Evolutionary conservation across 805 yeast species (phyloP).

Genomic region (Suhomyces faveliae): DNA sequence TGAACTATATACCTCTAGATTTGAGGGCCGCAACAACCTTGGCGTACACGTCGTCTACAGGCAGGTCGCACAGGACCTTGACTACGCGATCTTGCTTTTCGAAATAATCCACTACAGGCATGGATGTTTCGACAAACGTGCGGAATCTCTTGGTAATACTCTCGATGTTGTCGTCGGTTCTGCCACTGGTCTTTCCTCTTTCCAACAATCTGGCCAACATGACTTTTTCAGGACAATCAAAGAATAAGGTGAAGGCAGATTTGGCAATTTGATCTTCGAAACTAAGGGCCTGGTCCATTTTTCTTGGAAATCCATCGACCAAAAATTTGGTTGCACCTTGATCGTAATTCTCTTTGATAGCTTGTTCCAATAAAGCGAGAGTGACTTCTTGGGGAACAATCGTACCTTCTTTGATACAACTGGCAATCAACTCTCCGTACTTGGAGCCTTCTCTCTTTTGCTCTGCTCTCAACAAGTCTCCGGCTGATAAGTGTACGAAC

Average conservation of each 20-base stretch:
- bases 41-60: slow-evolving; percentile 74
- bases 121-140: slow-evolving; percentile 81
- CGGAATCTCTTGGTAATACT: slow-evolving; percentile 86
- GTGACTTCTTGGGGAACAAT: slow-evolving; percentile 96
- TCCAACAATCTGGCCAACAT: slow-evolving; percentile 84
- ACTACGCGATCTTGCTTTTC: slow-evolving; percentile 74
- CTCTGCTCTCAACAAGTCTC: slow-evolving; percentile 91
- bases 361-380: slow-evolving; percentile 74
- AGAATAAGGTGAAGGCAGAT: slow-evolving; percentile 69
- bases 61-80: slow-evolving; percentile 71
- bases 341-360: slow-evolving; percentile 55
- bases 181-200: slow-evolving; percentile 93
- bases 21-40: slow-evolving; percentile 67
- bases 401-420: slow-evolving; percentile 79
- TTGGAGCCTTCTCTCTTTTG: slow-evolving; percentile 79
- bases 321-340: slow-evolving; percentile 65
- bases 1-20: slow-evolving; percentile 27
- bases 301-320: slow-evolving; percentile 96
- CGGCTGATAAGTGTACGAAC: slow-evolving; percentile 92
- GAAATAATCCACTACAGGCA: slow-evolving; percentile 90
- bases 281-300: slow-evolving; percentile 97
- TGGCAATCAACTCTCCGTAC: slow-evolving; percentile 81
- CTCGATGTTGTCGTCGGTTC: slow-evolving; percentile 90
- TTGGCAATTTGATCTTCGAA: slow-evolving; percentile 77
- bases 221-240: slow-evolving; percentile 77